Percentiles rank a stretch among this genome's conserved stretches.
phyloP scores from a whole-genome alignment of 192 early-diverging fungal species.

The Coemansia sp. region DNA sequence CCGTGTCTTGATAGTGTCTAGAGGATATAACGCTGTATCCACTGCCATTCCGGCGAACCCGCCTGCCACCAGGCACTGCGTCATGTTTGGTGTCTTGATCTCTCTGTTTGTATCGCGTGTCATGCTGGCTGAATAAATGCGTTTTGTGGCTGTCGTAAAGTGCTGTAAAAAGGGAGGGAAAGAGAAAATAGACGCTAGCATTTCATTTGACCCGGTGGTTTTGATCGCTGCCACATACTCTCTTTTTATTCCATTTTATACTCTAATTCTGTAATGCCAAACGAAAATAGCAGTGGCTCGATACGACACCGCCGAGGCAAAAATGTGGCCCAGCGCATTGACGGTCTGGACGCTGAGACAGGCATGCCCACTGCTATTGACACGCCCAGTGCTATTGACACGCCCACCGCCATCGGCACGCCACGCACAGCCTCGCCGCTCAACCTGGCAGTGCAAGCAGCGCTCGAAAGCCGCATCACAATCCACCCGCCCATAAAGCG shows the following conservation, averaged over 20 bases:
- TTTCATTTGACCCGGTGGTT: too few species aligned
- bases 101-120: conserved; percentile 14
- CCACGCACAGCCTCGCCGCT: conserved; percentile 2
- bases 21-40: conserved; percentile 88
- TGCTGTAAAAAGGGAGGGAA: neutral
- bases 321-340: neutral
- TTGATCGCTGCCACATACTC: too few species aligned
- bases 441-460: neutral
- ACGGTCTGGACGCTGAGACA: conserved; percentile 4
- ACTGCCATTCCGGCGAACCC: conserved; percentile 90
- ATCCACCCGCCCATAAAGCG: conserved; percentile 18
- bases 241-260: too few species aligned
- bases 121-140: too few species aligned
- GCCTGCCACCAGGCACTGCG: conserved; percentile 71
- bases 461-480: conserved; percentile 5
- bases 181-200: neutral
- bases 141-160: neutral
- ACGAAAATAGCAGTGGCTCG: neutral
- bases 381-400: conserved; percentile 29
- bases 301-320: neutral
- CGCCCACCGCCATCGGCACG: conserved; percentile 31
- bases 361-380: conserved; percentile 25
- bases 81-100: conserved; percentile 29
- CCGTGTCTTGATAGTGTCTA: conserved; percentile 97
- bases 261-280: too few species aligned